Evolutionary conservation across 192 early-diverging fungal genomes (phyloP), one percentile per base, ranked within the genome.

Genomic region (Martensiomyces pterosporus): DNA sequence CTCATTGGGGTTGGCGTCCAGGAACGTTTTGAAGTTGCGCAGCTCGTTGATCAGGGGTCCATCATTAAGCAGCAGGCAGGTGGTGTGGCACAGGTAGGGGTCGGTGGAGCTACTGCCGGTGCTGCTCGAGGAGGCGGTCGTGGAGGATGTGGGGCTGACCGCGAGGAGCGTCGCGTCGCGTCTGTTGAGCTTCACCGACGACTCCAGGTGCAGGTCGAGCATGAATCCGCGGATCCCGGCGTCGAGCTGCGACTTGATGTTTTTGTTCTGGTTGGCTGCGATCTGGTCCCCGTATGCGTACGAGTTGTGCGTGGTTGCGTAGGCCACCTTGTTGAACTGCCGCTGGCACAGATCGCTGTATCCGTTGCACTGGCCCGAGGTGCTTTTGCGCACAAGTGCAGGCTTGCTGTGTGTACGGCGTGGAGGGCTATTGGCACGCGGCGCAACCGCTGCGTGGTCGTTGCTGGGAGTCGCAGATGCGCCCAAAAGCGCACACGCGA

Each of bases 191-290:
- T 32, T 32, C 29, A 5, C 6, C 12, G 29, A 32, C 6, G 6
- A 8, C 48, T 46, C 4, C 22, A 60, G 43, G 69, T 75, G 63
- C 25, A 79, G 68, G 53, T 85, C 86, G 27, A 92, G 72, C 77
- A 85, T 85, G 39, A 92, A 77, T 6, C 67, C 83, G 4, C 90
- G 71, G 35, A 92, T 63, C 17, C 90, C 90, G 42, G 84, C 83
- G 27, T 71, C 62, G 7, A 92, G 73, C 64, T 92, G 90, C 9
- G 63, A 62, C 15, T 47, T 45, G 25, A 90, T 82, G 22, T 75
- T 50, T 42, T 73, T 72, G 53, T 82, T 56, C 56, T 90, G 88
- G 59, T 87, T 89, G 12, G 82, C 81, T 9, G 80, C 65, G 22
- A 79, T 69, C 13, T 62, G 75, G 52, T 75, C 65, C 18, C 70